Conservation (phyloP, 257 asterid genomes). For the Lantana camara region DNA sequence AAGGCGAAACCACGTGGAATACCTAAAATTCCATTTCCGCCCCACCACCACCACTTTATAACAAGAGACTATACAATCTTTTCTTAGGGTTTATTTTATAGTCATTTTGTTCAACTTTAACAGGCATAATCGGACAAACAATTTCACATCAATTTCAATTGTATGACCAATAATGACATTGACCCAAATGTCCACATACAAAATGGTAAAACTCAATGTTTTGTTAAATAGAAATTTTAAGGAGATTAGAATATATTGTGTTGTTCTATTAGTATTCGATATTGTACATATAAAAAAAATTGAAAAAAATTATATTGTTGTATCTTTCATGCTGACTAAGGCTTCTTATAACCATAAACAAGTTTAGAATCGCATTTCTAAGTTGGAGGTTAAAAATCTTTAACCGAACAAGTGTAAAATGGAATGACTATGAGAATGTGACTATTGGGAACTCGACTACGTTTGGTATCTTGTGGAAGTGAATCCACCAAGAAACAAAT, state of each 20-base stretch:
- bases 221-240: too few species aligned
- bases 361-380: too few species aligned
- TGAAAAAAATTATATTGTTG: too few species aligned
- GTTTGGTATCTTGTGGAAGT: constrained; percentile 31
- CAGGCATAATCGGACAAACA: constrained; percentile 24
- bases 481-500: background rate
- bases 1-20: constrained; percentile 49
- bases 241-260: too few species aligned
- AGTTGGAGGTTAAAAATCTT: too few species aligned
- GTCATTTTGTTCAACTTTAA: constrained; percentile 8
- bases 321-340: too few species aligned
- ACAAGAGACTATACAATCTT: constrained; percentile 13
- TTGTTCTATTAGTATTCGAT: too few species aligned
- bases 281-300: too few species aligned
- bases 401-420: too few species aligned
- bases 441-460: background rate
- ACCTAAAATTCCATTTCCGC: constrained; percentile 32
- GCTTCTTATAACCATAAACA: too few species aligned
- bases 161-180: constrained; percentile 20
- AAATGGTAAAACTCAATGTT: background rate
- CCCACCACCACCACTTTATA: constrained; percentile 31
- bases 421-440: too few species aligned
- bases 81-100: background rate
- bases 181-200: constrained; percentile 15
- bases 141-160: constrained; percentile 29